Evolutionary conservation across 495 filamentous ascomycete species (phyloP).

Genomic region (Staphylotrichum tortipilum): DNA sequence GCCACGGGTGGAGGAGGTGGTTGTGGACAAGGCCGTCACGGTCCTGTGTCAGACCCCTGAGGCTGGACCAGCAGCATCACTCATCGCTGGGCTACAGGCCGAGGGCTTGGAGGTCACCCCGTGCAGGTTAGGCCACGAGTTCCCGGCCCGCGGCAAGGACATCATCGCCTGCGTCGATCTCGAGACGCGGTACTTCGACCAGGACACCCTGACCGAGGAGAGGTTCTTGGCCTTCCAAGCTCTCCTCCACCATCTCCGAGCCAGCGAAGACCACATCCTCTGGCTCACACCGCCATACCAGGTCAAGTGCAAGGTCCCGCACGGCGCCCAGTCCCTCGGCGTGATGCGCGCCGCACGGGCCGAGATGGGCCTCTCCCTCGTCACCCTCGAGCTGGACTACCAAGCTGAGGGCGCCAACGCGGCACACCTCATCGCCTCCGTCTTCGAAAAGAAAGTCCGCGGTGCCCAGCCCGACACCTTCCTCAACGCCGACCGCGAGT

Average conservation of each 20-base stretch:
- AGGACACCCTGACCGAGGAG: slow-evolving; percentile 10
- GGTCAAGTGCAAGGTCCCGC: slow-evolving; percentile 22
- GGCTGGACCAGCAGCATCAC: background rate
- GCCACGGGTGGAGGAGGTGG: background rate
- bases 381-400: slow-evolving; percentile 18
- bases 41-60: background rate
- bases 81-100: background rate
- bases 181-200: slow-evolving; percentile 25
- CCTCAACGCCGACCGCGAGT: slow-evolving; percentile 22
- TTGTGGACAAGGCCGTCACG: background rate
- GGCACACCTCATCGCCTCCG: slow-evolving; percentile 7
- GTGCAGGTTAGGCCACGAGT: background rate
- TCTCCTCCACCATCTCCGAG: slow-evolving; percentile 2
- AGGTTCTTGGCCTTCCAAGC: slow-evolving; percentile 19
- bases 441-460: slow-evolving; percentile 19
- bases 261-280: slow-evolving; percentile 15
- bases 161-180: slow-evolving; percentile 29
- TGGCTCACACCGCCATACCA: slow-evolving; percentile 26
- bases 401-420: slow-evolving; percentile 3
- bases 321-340: slow-evolving; percentile 18
- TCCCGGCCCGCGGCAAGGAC: slow-evolving; percentile 12
- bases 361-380: slow-evolving; percentile 19
- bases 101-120: background rate
- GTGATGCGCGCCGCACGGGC: slow-evolving; percentile 14
- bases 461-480: slow-evolving; percentile 10